phyloP scores from a whole-genome alignment of 257 asterid species.

The Solanum dulcamara region DNA sequence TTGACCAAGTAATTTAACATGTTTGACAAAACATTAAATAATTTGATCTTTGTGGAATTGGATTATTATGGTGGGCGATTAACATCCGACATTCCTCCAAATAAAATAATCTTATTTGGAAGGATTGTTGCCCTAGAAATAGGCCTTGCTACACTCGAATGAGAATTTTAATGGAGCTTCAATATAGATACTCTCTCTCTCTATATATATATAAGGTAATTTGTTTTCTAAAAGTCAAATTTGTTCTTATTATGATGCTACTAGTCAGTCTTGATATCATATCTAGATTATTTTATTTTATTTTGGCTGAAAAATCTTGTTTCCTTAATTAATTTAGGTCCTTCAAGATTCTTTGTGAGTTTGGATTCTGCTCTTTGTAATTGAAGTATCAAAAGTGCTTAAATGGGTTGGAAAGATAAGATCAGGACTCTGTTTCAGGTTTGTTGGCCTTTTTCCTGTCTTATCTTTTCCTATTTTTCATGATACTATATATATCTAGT shows the following conservation, averaged over 20 bases:
- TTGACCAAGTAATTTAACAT: background rate
- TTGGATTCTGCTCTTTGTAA: background rate
- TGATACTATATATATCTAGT: background rate
- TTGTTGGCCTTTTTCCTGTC: background rate
- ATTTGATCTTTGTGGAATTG: too few relatives aligned
- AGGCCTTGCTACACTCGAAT: too few relatives aligned
- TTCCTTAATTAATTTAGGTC: background rate
- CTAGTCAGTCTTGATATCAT: background rate
- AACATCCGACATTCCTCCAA: too few relatives aligned
- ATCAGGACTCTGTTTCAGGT: slow-evolving; percentile 55
- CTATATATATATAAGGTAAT: too few relatives aligned
- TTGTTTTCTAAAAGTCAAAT: too few relatives aligned
- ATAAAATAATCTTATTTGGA: too few relatives aligned
- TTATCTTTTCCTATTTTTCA: background rate
- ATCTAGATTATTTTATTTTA: too few relatives aligned
- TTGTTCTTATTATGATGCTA: background rate
- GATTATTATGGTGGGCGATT: too few relatives aligned
- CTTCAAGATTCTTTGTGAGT: background rate
- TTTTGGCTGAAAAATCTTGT: background rate
- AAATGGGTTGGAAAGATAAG: slow-evolving; percentile 45
- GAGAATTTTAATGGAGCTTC: too few relatives aligned
- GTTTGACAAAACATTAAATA: background rate
- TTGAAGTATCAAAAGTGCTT: background rate
- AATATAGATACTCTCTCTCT: too few relatives aligned
- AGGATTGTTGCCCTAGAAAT: too few relatives aligned